phyloP scores from a whole-genome alignment of 139 green algal species.

The Klebsormidium nitens region DNA sequence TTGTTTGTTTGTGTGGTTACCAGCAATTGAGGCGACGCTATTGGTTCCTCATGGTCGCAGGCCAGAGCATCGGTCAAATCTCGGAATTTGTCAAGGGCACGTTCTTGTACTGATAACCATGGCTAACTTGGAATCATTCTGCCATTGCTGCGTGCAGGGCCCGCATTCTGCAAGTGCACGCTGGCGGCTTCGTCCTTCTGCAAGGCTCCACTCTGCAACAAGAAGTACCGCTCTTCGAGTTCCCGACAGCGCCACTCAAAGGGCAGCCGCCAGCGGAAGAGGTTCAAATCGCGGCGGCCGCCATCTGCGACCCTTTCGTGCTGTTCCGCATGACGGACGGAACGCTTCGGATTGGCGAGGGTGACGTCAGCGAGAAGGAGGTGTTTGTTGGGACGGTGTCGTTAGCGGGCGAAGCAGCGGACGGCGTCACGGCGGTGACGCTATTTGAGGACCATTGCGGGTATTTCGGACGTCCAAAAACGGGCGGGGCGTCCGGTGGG shows the following conservation, averaged over 20 bases:
- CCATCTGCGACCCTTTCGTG: constrained; percentile 58
- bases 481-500: too few species aligned
- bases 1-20: too few species aligned
- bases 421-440: too few species aligned
- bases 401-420: constrained; percentile 55
- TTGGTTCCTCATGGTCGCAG: too few species aligned
- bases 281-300: constrained; percentile 44
- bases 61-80: too few species aligned
- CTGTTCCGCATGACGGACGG: constrained; percentile 58
- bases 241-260: neutral
- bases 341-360: constrained; percentile 6
- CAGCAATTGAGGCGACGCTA: too few species aligned
- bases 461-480: too few species aligned
- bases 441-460: too few species aligned
- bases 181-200: constrained; percentile 54
- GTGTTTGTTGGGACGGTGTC: neutral
- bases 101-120: too few species aligned
- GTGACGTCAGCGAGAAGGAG: constrained; percentile 4
- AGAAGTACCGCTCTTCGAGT: constrained; percentile 17
- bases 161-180: constrained; percentile 55
- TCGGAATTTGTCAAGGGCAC: too few species aligned
- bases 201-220: constrained; percentile 34
- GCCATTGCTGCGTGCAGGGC: too few species aligned
- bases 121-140: too few species aligned
- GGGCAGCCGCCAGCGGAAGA: constrained; percentile 22